These are phyloP conservation scores for Globisporangium irregulare DNA, from an alignment of 352 stramenopile genomes.

Conservation along the genomic window DNA sequence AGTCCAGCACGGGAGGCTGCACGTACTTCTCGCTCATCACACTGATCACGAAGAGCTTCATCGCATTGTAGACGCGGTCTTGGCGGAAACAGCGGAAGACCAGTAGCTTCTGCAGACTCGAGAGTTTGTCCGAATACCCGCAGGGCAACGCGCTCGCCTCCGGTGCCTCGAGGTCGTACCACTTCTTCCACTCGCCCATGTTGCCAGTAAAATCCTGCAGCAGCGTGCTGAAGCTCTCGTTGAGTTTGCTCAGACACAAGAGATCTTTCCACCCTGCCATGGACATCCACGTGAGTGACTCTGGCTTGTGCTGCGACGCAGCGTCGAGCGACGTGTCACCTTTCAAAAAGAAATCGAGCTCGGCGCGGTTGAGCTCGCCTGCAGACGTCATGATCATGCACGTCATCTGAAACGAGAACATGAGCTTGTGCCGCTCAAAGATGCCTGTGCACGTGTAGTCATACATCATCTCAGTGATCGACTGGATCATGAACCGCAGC, in stretches of 20 bases:
- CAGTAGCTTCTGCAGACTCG: slow-evolving; percentile 88
- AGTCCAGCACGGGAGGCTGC: slow-evolving; percentile 93
- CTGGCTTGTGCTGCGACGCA: slow-evolving; percentile 64
- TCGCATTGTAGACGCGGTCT: slow-evolving; percentile 95
- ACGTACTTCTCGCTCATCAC: slow-evolving; percentile 94
- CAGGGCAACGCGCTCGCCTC: slow-evolving; percentile 83
- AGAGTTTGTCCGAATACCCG: slow-evolving; percentile 73
- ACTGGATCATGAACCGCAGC: slow-evolving; percentile 87
- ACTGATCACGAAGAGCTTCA: slow-evolving; percentile 93
- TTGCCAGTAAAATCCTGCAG: slow-evolving; percentile 52
- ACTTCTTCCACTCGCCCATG: slow-evolving; percentile 82
- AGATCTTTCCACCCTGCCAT: slow-evolving; percentile 92
- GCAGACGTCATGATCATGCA: slow-evolving; percentile 93
- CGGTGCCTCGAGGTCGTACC: slow-evolving; percentile 93
- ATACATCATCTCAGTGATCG: slow-evolving; percentile 93
- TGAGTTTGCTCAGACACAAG: slow-evolving; percentile 72
- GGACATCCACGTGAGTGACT: slow-evolving; percentile 83
- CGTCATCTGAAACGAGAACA: slow-evolving; percentile 96
- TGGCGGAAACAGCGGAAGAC: slow-evolving; percentile 93
- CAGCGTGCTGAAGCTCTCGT: slow-evolving; percentile 58
- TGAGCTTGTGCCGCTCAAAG: slow-evolving; percentile 97
- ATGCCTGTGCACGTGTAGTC: slow-evolving; percentile 97
- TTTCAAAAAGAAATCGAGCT: slow-evolving; percentile 96
- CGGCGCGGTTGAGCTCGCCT: slow-evolving; percentile 71
- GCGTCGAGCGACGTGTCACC: slow-evolving; percentile 92